These are phyloP conservation scores for Aquanectria penicillioides DNA, from an alignment of 2,329 filamentous ascomycete genomes.

Conservation along the genomic window DNA sequence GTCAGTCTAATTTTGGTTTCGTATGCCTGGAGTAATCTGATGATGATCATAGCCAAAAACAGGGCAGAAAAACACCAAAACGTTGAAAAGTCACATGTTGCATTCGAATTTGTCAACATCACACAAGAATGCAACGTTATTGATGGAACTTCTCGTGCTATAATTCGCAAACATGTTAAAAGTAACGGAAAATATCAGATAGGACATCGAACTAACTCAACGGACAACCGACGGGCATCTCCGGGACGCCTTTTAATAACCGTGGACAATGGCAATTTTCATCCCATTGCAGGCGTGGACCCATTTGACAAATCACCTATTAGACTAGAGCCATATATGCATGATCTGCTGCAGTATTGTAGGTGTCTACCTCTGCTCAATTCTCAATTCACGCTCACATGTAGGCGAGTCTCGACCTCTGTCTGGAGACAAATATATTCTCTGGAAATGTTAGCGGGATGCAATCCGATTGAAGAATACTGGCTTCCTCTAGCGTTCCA, in stretches of 20 bases:
- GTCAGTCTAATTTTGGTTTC: neutral
- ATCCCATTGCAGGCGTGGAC: neutral
- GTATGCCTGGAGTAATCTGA: neutral
- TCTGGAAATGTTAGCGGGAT: neutral
- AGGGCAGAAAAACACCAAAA: neutral
- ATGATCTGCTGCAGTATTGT: neutral
- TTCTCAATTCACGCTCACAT: neutral
- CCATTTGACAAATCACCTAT: neutral
- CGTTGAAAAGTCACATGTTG: neutral
- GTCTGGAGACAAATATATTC: neutral
- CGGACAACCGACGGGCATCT: neutral
- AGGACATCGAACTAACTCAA: neutral
- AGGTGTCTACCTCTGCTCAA: neutral
- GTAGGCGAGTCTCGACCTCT: neutral
- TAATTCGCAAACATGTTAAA: neutral
- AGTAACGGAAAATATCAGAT: neutral
- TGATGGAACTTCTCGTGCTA: neutral
- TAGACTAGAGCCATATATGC: slow-evolving; percentile 1
- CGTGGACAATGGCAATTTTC: neutral
- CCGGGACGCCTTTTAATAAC: neutral
- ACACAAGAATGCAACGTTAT: neutral
- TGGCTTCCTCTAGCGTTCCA: slow-evolving; percentile 6
- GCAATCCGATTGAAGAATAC: neutral
- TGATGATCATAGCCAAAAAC: neutral
- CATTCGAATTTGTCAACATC: slow-evolving; percentile 1